Percentiles rank a stretch among this genome's conserved stretches.
Evolutionary conservation across 148 eudicot species (phyloP).

Genomic region (Cornus florida): DNA sequence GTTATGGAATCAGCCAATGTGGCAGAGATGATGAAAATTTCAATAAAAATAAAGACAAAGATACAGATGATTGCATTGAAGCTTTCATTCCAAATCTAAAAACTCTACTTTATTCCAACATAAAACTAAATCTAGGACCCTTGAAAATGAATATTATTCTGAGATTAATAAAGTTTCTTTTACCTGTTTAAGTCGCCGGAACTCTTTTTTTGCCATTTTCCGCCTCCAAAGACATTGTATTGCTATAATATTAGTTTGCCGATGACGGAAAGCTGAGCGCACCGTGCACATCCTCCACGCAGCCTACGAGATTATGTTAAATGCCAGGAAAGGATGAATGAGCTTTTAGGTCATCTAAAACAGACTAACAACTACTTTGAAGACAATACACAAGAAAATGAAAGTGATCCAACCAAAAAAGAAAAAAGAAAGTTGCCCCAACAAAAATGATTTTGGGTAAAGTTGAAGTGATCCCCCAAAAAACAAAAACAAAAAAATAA

Average conservation of each 20-base stretch:
- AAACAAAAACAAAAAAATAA: background rate
- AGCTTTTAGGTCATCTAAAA: background rate
- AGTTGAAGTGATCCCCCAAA: background rate
- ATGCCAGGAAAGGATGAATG: conserved; percentile 1
- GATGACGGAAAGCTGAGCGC: conserved; percentile 55
- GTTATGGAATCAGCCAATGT: too few relatives aligned
- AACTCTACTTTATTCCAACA: too few relatives aligned
- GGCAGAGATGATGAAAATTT: too few relatives aligned
- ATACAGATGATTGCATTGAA: too few relatives aligned
- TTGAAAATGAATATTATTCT: background rate
- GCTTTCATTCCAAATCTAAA: too few relatives aligned
- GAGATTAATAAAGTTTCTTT: conserved; percentile 4
- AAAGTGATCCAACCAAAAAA: background rate
- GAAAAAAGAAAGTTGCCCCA: too few relatives aligned
- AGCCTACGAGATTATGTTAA: conserved; percentile 43
- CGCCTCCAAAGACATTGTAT: conserved; percentile 90
- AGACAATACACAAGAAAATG: background rate
- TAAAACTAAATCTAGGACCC: background rate
- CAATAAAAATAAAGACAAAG: too few relatives aligned
- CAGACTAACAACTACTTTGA: background rate
- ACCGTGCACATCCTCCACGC: conserved; percentile 78
- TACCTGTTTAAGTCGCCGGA: conserved; percentile 80
- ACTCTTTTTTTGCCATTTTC: conserved; percentile 70
- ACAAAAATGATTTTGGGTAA: too few relatives aligned
- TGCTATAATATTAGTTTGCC: conserved; percentile 67